Conservation (phyloP, 805 yeast species). For the Candida montana region DNA sequence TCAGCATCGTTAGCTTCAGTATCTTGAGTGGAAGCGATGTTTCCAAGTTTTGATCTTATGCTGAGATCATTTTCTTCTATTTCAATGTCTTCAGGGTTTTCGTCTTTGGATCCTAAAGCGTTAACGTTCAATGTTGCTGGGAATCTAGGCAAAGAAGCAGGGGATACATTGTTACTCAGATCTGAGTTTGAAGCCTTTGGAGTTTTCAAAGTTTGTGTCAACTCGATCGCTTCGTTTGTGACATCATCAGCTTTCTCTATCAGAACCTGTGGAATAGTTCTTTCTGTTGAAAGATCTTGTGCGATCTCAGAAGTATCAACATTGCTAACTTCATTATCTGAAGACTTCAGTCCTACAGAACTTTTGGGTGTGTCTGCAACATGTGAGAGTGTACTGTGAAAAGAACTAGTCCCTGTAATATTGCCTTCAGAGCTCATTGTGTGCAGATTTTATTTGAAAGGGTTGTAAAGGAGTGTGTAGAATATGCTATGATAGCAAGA, state of each 20-base stretch:
- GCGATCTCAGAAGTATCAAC: not conserved
- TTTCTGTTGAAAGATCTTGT: not conserved
- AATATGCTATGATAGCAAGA: too few relatives aligned
- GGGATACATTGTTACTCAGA: conserved; percentile 14
- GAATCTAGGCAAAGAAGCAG: conserved; percentile 35
- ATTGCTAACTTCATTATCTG: not conserved
- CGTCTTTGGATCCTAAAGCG: conserved; percentile 31
- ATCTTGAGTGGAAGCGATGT: too few relatives aligned
- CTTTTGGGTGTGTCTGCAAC: not conserved
- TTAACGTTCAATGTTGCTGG: conserved; percentile 43
- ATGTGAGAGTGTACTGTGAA: conserved; percentile 7
- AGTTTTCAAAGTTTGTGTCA: conserved; percentile 6
- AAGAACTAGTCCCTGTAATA: conserved; percentile 5
- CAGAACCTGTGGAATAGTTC: not conserved
- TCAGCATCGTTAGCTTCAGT: too few relatives aligned
- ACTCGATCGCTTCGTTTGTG: not conserved
- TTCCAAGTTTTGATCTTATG: too few relatives aligned
- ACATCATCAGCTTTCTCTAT: not conserved
- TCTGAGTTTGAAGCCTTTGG: conserved; percentile 14
- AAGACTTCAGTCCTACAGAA: not conserved
- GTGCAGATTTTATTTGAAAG: too few relatives aligned
- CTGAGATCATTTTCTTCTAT: not conserved
- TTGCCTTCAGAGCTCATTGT: conserved; percentile 3
- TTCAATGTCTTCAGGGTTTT: not conserved
- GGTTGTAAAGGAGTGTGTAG: too few relatives aligned